Evolutionary conservation across 169 alveolate species (phyloP).

Genomic region (Plasmodium yoelii): DNA sequence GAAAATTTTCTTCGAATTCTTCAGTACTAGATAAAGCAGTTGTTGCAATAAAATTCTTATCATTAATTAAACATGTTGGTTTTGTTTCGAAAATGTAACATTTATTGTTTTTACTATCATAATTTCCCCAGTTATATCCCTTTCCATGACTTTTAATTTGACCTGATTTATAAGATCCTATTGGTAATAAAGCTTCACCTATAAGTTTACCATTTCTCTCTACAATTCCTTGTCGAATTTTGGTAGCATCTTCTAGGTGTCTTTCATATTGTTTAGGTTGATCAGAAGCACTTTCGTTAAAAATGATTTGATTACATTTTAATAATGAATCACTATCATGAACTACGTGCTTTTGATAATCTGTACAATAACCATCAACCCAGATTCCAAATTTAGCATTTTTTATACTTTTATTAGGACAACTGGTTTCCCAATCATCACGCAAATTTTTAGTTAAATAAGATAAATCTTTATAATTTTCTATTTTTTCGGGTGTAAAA

Average conservation of each 20-base stretch:
- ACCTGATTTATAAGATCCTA: constrained; percentile 64
- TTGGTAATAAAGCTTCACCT: constrained; percentile 60
- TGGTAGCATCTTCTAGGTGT: constrained; percentile 51
- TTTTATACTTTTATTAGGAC: constrained; percentile 82
- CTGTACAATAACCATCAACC: constrained; percentile 77
- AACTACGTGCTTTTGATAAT: constrained; percentile 2
- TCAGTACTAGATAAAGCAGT: constrained; percentile 83
- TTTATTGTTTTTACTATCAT: constrained; percentile 36
- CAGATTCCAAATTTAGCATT: constrained; percentile 85
- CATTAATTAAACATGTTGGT: constrained; percentile 83
- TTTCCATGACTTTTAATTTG: constrained; percentile 77
- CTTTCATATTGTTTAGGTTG: constrained; percentile 73
- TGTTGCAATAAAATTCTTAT: constrained; percentile 79
- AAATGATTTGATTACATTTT: constrained; percentile 80
- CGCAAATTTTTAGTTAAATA: constrained; percentile 79
- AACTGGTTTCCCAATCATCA: constrained; percentile 79
- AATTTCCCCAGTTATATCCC: constrained; percentile 86
- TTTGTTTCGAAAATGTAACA: constrained; percentile 77
- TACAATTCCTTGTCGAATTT: constrained; percentile 22
- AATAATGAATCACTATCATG: constrained; percentile 4
- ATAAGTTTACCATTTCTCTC: constrained; percentile 36
- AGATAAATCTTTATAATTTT: constrained; percentile 54
- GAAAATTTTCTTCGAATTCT: constrained; percentile 75
- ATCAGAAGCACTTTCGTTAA: constrained; percentile 83
- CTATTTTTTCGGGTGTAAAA: constrained; percentile 82